phyloP scores from a whole-genome alignment of 495 filamentous ascomycete genomes.

The Staphylotrichum tortipilum region DNA sequence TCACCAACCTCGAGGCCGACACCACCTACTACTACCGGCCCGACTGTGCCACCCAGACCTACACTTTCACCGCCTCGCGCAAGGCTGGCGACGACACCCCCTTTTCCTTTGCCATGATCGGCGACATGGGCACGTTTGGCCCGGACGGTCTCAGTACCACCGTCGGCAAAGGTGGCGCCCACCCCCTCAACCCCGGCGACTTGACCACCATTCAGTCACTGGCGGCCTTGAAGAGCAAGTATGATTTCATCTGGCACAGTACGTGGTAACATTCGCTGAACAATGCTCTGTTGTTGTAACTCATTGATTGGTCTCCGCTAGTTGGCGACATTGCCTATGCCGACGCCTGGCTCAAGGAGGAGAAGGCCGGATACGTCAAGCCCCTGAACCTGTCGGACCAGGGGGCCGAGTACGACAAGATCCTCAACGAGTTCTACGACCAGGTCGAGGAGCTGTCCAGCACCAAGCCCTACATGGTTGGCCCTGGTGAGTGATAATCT shows the following conservation, averaged over 20 bases:
- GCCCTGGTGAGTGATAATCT: conserved; percentile 19
- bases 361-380: conserved; percentile 23
- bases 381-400: conserved; percentile 15
- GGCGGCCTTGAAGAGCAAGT: conserved; percentile 8
- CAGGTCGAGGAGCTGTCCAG: conserved; percentile 39
- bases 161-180: conserved; percentile 14
- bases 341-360: conserved; percentile 42
- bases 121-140: conserved; percentile 44
- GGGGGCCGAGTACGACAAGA: conserved; percentile 40
- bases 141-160: conserved; percentile 23
- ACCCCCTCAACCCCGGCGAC: conserved; percentile 24
- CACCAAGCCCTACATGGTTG: conserved; percentile 45
- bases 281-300: too few relatives aligned
- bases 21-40: conserved; percentile 45
- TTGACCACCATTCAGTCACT: conserved; percentile 32
- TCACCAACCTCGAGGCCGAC: conserved; percentile 36
- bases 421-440: conserved; percentile 48
- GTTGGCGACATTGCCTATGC: conserved; percentile 44
- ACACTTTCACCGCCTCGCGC: conserved; percentile 20
- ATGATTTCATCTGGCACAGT: conserved; percentile 25
- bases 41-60: background rate
- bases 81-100: conserved; percentile 36
- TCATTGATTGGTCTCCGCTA: conserved; percentile 21
- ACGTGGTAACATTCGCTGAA: too few relatives aligned
- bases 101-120: conserved; percentile 41